Evolutionary conservation across 441 rosid species (phyloP).

Genomic region (Sinapis alba): DNA sequence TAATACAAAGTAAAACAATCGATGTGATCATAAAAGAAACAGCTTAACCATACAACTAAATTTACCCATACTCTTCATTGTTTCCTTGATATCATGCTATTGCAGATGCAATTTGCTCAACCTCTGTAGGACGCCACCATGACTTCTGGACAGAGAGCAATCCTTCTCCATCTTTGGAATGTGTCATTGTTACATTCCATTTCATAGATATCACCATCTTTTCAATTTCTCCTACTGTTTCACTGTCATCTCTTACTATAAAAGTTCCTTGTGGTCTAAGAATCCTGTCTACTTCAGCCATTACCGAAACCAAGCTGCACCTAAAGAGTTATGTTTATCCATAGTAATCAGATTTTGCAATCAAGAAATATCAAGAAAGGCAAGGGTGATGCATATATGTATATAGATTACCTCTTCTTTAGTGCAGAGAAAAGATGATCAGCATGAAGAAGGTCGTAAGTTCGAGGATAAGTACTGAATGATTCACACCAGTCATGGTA

Average conservation of each 20-base stretch:
- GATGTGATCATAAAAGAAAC: conserved; percentile 10
- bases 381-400: background rate
- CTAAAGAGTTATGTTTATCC: conserved; percentile 27
- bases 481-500: conserved; percentile 60
- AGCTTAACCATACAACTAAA: background rate
- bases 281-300: conserved; percentile 60
- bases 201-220: conserved; percentile 51
- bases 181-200: conserved; percentile 47
- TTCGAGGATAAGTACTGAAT: conserved; percentile 59
- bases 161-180: conserved; percentile 43
- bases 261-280: conserved; percentile 59
- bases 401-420: conserved; percentile 38
- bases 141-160: conserved; percentile 48
- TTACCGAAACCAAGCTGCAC: conserved; percentile 49
- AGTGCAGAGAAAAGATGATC: conserved; percentile 52
- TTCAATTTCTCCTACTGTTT: conserved; percentile 46
- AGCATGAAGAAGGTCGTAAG: conserved; percentile 67
- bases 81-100: conserved; percentile 21
- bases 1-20: conserved; percentile 9
- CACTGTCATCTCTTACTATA: conserved; percentile 45
- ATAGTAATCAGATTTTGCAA: background rate
- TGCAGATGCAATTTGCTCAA: conserved; percentile 42
- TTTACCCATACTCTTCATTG: conserved; percentile 3
- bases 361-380: conserved; percentile 13
- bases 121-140: conserved; percentile 50